Evolutionary conservation across 345 rosid species (phyloP).

Genomic region (Durio zibethinus): DNA sequence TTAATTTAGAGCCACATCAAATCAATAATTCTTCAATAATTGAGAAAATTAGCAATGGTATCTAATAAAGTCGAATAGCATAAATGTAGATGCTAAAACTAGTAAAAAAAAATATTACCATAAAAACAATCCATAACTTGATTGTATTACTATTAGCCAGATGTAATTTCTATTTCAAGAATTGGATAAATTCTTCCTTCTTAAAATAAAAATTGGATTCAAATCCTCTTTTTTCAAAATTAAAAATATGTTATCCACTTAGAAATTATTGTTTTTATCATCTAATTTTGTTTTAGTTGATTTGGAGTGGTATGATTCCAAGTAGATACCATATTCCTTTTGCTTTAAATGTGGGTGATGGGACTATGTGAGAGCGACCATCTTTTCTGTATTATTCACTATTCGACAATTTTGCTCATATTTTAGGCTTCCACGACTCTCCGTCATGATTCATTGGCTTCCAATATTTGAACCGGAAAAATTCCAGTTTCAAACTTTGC

Average conservation of each 20-base stretch:
- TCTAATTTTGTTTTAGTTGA: background rate
- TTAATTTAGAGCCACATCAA: background rate
- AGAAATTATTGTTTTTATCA: background rate
- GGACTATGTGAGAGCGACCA: background rate
- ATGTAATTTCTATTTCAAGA: too few species aligned
- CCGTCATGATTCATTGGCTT: background rate
- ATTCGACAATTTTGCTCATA: background rate
- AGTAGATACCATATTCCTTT: conserved; percentile 16
- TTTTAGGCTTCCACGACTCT: background rate
- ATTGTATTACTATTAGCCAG: background rate
- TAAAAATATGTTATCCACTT: background rate
- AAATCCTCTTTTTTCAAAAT: background rate
- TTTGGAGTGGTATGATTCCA: conserved; percentile 20
- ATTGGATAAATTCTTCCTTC: too few species aligned
- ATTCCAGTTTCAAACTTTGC: background rate
- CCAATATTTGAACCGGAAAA: background rate
- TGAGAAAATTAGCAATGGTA: background rate
- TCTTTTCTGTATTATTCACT: background rate
- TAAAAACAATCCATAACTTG: background rate
- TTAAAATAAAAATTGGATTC: too few species aligned
- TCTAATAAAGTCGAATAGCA: background rate
- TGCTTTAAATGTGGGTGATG: background rate
- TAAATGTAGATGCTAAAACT: background rate
- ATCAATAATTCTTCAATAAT: background rate
- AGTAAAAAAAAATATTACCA: background rate